A percentile compares a stretch with the other conserved stretches of the same genome.
Conservation (phyloP, 176 grass and related monocot species). For the Saccharum officinarum region DNA sequence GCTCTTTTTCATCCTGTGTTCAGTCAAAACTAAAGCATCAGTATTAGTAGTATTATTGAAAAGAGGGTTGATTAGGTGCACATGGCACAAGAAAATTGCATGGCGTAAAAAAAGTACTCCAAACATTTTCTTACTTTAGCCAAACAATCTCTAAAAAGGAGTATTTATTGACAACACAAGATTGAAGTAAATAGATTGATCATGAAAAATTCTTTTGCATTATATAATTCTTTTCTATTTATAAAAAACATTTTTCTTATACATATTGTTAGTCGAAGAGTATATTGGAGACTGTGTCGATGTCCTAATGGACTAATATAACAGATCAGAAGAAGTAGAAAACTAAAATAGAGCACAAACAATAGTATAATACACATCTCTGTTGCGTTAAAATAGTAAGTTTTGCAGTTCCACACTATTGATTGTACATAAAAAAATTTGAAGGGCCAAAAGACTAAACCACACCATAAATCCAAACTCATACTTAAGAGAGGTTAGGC, state of each 20-base stretch:
- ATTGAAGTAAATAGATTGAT: too few relatives aligned
- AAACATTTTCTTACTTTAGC: neutral
- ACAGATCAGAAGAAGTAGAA: neutral
- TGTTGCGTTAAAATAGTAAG: too few relatives aligned
- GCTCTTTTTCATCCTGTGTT: slow-evolving; percentile 89
- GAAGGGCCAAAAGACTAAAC: neutral
- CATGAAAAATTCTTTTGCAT: neutral
- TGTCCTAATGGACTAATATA: neutral
- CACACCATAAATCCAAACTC: neutral
- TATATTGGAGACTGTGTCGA: neutral
- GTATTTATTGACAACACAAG: too few relatives aligned
- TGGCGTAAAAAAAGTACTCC: neutral
- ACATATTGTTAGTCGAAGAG: neutral
- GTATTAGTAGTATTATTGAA: neutral
- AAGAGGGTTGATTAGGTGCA: neutral
- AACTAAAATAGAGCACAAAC: neutral
- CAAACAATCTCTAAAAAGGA: neutral
- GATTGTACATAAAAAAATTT: neutral
- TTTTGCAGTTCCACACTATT: neutral
- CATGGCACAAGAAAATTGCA: neutral
- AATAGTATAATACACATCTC: too few relatives aligned
- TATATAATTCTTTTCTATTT: neutral
- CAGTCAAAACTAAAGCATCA: slow-evolving; percentile 36
- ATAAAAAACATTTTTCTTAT: neutral
- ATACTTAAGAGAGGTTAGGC: neutral